Base-by-base conservation (phyloP, 2,329 filamentous ascomycete genomes). In the Verticillium longisporum region DNA sequence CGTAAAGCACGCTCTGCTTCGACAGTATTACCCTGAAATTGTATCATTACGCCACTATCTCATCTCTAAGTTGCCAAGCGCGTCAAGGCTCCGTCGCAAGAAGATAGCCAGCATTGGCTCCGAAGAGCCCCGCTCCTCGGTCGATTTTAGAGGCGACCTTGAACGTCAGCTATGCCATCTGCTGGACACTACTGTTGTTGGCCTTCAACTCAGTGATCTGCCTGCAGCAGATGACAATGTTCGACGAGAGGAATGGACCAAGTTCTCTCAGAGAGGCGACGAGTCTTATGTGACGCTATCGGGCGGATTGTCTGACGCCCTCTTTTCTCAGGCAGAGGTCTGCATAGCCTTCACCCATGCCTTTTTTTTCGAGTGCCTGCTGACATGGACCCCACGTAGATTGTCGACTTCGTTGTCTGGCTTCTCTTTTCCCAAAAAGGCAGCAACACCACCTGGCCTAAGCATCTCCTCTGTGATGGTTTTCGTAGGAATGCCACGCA, bases 391-490 rank as follows among this genome's bases (percentile, higher is more conserved):
- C 56, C 26, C 13, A 3, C 9, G 26, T 37, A 92, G 89, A 83
- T 94, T 66, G 80, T 94, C 54, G 88, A 93, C 69, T 92, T 90
- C 72, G 83, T 84, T 33, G 85, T 97, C 53, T 92, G 89, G 85
- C 80, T 84, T 10, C 78, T 97, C 1, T 97, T 96, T 72, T 84
- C 83, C 13, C 81, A 83, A 66, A 15, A 76, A 79, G 36, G 71
- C 68, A 73, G 33, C 75, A 74, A 62, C 72, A 78, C 66, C 10
- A 38, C 64, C 57, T 84, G 82, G 68, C 88, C 89, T 1, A 83
- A 84, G 58, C 91, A 97, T 74, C 69, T 97, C 5, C 82, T 99
- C 4, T 93, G 91, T 67, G 88, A 96, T 78, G 94, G 94, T 31
- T 96, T 88, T 68, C 85, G 88, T 67, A 84, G 81, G 66, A 71